Conservation (phyloP, 2,329 filamentous ascomycete species). For the Magnaporthales sp. region DNA sequence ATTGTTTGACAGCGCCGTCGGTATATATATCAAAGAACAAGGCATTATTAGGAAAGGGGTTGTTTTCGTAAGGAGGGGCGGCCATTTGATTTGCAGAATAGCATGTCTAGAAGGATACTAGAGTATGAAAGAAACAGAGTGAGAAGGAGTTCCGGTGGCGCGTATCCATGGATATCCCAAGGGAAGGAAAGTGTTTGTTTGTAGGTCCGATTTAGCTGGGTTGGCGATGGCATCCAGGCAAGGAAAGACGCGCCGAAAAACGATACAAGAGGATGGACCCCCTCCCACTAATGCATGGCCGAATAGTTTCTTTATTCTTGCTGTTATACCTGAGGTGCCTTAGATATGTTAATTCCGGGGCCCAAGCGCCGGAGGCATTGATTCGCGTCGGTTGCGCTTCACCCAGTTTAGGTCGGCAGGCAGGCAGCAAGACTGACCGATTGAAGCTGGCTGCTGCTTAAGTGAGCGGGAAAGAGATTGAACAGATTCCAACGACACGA, state of each 20-base stretch:
- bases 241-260: neutral
- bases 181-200: neutral
- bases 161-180: neutral
- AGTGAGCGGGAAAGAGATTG: neutral
- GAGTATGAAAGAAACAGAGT: neutral
- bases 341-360: neutral
- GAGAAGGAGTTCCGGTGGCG: constrained; percentile 3
- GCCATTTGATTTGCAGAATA: constrained; percentile 37
- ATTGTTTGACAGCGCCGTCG: constrained; percentile 26
- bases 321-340: neutral
- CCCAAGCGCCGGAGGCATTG: neutral
- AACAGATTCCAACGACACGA: neutral
- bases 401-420: neutral
- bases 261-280: neutral
- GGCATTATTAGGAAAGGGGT: constrained; percentile 25
- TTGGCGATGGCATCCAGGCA: neutral
- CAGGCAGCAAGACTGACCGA: neutral
- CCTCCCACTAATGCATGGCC: neutral
- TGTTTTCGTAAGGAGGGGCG: constrained; percentile 37
- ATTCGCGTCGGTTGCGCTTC: neutral
- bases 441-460: neutral
- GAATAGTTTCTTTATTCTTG: neutral
- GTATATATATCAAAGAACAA: constrained; percentile 46
- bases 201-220: neutral
- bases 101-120: constrained; percentile 18